Conservation (phyloP, 2,329 filamentous ascomycete genomes). For the Colletotrichum tamarilloi region DNA sequence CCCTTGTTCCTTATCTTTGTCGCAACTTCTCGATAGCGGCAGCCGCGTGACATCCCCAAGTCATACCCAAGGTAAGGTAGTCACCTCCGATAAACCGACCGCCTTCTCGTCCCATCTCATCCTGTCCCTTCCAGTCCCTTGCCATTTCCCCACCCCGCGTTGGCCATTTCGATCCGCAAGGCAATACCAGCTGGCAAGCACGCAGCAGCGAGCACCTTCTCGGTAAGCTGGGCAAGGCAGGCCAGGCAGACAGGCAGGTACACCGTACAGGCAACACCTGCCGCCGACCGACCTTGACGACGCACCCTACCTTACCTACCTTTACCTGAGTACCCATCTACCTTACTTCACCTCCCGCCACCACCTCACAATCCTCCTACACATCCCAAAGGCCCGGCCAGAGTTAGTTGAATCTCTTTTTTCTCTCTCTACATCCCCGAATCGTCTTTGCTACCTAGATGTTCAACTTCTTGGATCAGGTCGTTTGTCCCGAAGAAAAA, state of each 20-base stretch:
- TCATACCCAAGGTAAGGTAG: slow-evolving; percentile 4
- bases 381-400: slow-evolving; percentile 19
- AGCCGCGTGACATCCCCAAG: slow-evolving; percentile 31
- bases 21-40: slow-evolving; percentile 25
- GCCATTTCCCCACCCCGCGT: slow-evolving; percentile 24
- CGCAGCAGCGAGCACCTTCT: slow-evolving; percentile 8
- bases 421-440: background rate
- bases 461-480: slow-evolving; percentile 8
- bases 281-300: background rate
- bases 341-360: background rate
- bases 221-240: background rate
- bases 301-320: background rate
- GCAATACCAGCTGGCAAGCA: slow-evolving; percentile 15
- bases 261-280: slow-evolving; percentile 5
- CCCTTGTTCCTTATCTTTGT: slow-evolving; percentile 29
- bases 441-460: background rate
- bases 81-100: slow-evolving; percentile 29
- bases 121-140: slow-evolving; percentile 22
- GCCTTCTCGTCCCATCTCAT: slow-evolving; percentile 21
- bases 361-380: background rate
- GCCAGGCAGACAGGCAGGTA: background rate
- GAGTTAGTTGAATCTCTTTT: slow-evolving; percentile 20
- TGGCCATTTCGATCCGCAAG: slow-evolving; percentile 1
- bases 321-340: background rate
- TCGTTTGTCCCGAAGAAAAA: slow-evolving; percentile 11